Percentiles rank a stretch among this genome's conserved stretches.
Evolutionary conservation across 2,329 filamentous ascomycete genomes (phyloP).

Genomic region (Aspergillus fumigatus): DNA sequence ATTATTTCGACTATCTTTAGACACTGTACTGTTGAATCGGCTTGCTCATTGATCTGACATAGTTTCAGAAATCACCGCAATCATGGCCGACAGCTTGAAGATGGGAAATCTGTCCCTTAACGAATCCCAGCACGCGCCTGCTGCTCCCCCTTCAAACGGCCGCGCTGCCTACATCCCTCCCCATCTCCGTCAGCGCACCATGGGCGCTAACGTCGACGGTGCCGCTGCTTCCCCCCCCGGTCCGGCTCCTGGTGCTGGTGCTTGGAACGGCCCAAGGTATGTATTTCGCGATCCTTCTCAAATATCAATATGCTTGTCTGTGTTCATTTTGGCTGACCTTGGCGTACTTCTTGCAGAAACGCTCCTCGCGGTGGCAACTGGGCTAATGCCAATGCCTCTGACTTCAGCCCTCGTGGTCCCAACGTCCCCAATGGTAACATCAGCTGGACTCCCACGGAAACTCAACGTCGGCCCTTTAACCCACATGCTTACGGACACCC

Average conservation of each 20-base stretch:
- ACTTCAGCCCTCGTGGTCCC: conserved; percentile 48
- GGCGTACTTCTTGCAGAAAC: conserved; percentile 19
- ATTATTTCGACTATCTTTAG: conserved; percentile 8
- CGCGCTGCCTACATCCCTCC: conserved; percentile 64
- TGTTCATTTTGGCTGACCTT: conserved; percentile 11
- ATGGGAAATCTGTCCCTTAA: conserved; percentile 47
- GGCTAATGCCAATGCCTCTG: conserved; percentile 55
- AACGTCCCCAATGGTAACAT: conserved; percentile 32
- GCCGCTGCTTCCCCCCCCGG: conserved; percentile 27
- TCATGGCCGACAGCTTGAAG: conserved; percentile 39
- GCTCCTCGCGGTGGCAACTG: conserved; percentile 42
- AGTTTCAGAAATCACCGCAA: conserved; percentile 20
- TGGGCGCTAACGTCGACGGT: conserved; percentile 38
- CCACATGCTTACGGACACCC: conserved; percentile 59
- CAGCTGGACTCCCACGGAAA: conserved; percentile 33
- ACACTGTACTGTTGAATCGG: conserved; percentile 9
- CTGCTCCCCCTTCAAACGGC: conserved; percentile 44
- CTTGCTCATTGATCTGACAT: conserved; percentile 8
- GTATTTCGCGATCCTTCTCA: conserved; percentile 9
- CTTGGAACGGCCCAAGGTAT: conserved; percentile 33
- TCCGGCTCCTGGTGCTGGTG: conserved; percentile 25
- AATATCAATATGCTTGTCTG: conserved; percentile 1
- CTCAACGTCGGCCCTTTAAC: conserved; percentile 49
- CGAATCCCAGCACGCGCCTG: conserved; percentile 57
- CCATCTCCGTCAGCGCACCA: conserved; percentile 51